A percentile compares a stretch with the other conserved stretches of the same genome.
Evolutionary conservation across 1,284 basidiomycete species (phyloP).

Genomic region (Sporisorium iseilematis-ciliati): DNA sequence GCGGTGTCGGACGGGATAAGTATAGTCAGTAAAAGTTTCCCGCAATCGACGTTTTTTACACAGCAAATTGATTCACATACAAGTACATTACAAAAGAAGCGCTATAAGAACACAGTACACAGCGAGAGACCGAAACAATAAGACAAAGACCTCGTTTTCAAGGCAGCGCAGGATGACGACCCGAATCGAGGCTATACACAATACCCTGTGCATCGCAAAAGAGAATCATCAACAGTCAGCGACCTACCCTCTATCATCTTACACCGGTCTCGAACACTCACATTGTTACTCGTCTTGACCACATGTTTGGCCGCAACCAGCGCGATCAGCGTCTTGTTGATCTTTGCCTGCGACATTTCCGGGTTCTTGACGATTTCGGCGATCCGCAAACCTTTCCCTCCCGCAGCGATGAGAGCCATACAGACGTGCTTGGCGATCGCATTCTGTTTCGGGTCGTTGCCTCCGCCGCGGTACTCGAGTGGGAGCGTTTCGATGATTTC

Average conservation of each 20-base stretch:
- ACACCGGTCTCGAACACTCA: conserved; percentile 56
- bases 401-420: conserved; percentile 62
- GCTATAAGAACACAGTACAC: not conserved
- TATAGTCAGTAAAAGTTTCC: too few species aligned
- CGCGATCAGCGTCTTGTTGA: conserved; percentile 92
- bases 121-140: not conserved
- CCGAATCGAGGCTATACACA: conserved; percentile 62
- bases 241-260: not conserved
- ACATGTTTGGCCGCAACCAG: conserved; percentile 89
- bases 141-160: conserved; percentile 8
- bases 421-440: conserved; percentile 61
- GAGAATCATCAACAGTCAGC: not conserved
- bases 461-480: conserved; percentile 81
- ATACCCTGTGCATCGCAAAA: conserved; percentile 48
- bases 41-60: not conserved
- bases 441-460: conserved; percentile 77
- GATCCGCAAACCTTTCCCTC: conserved; percentile 70
- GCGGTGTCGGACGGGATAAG: too few species aligned
- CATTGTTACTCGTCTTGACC: conserved; percentile 74
- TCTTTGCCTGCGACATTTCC: conserved; percentile 85
- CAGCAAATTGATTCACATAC: conserved; percentile 2
- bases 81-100: conserved; percentile 11
- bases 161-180: conserved; percentile 52
- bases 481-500: conserved; percentile 83
- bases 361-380: conserved; percentile 82